Base-by-base conservation (phyloP, 768 basidiomycete species). In the Boletus patriciae region DNA sequence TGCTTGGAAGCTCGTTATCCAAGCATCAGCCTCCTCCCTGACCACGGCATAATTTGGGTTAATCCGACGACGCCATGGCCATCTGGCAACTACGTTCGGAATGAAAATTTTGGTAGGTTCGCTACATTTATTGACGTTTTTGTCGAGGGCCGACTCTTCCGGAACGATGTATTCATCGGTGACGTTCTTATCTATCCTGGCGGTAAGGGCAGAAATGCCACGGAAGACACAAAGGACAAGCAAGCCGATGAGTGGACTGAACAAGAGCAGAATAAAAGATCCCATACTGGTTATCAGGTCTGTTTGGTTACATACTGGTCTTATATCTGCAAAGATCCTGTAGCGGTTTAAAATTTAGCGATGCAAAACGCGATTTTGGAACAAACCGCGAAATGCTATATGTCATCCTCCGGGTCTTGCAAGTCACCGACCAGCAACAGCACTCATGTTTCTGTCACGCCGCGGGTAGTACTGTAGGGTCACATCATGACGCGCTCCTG, bases 11-110 rank as follows among this genome's bases (percentile, higher is more conserved):
- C 37, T 36, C 29, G 19, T 19, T 10, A 56, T 27, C 62, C 62
- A 63, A 44, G 54, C 52, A 18, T 23, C 31, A 2, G 31, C 41
- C 19, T 63, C 62, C 34, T 34, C 27, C 52, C 31, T 51, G 33
- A 64, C n/a, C n/a, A 9, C 27, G 1, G 19, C 41, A 4, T 56
- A 56, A 23, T 60, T 3, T 7, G 51, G 47, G 37, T 55, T 60
- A 2, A 63, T 55, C 15, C 27, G 52, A 21, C 50, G 55, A 16
- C 49, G 51, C 61, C 61, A 62, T 4, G 56, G 56, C 62, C 62
- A 62, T 42, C 56, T 48, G 6, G 31, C 34, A 9, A 63, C 42
- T n/a, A 59, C 13, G 21, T 54, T 49, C 5, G 62, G 62, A 5
- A 62, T 21, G 21, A 63, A 62, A n/a, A 62, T 16, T 50, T 19